Evolutionary conservation across 305 asterid species (phyloP).

Genomic region (Rubia tinctorum): DNA sequence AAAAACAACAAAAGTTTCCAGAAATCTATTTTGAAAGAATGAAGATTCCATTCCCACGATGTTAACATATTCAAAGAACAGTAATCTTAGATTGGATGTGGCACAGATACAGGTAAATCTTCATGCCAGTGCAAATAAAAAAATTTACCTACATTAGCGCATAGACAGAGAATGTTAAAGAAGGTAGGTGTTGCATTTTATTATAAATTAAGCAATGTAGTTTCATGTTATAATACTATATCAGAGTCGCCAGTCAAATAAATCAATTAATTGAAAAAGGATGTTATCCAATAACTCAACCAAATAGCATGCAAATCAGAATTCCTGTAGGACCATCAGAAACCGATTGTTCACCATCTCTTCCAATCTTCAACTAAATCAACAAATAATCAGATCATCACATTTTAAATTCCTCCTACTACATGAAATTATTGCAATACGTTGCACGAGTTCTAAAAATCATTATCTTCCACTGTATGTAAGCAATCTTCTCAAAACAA

Average conservation of each 20-base stretch:
- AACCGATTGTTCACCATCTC: background rate
- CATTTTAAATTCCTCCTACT: background rate
- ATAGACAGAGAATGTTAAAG: background rate
- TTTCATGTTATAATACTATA: background rate
- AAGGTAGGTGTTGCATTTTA: background rate
- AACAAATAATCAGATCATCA: background rate
- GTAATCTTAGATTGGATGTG: background rate
- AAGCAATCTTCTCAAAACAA: background rate
- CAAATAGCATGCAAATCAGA: background rate
- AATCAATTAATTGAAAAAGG: background rate
- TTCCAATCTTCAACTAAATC: background rate
- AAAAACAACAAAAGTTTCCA: background rate
- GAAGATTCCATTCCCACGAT: background rate
- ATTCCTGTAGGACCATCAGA: background rate
- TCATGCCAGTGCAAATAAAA: background rate
- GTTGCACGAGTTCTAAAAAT: background rate
- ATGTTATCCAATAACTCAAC: background rate
- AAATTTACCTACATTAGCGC: background rate
- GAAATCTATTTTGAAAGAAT: background rate
- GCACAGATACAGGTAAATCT: constrained; percentile 6
- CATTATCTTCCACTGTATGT: background rate
- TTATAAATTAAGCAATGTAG: background rate
- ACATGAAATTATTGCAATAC: background rate
- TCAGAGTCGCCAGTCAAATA: background rate
- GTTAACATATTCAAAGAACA: background rate